Evolutionary conservation across 1,284 basidiomycete genomes (phyloP).

Genomic region (Rhodotorula sp.): DNA sequence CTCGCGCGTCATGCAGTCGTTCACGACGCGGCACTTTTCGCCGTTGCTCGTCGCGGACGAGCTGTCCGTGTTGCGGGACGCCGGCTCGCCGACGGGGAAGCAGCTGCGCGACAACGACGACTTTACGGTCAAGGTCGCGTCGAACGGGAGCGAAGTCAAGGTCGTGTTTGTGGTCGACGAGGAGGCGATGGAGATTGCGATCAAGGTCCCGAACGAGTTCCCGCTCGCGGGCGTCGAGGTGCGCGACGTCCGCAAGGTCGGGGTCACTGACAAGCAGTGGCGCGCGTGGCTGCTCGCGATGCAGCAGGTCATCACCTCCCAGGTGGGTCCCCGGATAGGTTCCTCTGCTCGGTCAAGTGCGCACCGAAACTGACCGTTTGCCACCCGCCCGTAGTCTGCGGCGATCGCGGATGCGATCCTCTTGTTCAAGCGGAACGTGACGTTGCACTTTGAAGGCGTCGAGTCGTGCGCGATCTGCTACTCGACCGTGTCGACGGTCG

Average conservation of each 20-base stretch:
- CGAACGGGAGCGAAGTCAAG: constrained; percentile 67
- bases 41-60: constrained; percentile 84
- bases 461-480: constrained; percentile 80
- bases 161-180: constrained; percentile 89
- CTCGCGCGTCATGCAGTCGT: constrained; percentile 67
- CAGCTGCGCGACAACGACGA: constrained; percentile 71
- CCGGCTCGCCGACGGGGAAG: constrained; percentile 52
- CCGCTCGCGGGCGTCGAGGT: constrained; percentile 87
- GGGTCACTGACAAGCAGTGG: constrained; percentile 88
- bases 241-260: constrained; percentile 76
- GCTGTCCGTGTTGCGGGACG: constrained; percentile 69
- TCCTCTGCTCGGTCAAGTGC: not conserved
- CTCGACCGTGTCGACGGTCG: constrained; percentile 89
- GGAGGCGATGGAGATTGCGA: constrained; percentile 83
- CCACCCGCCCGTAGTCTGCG: constrained; percentile 64
- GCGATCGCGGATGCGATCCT: constrained; percentile 86
- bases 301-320: constrained; percentile 83
- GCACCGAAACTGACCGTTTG: not conserved
- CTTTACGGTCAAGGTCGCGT: constrained; percentile 71
- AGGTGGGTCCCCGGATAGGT: constrained; percentile 57
- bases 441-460: constrained; percentile 86
- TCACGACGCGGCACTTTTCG: constrained; percentile 84
- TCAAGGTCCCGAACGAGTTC: constrained; percentile 86
- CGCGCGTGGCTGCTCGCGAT: constrained; percentile 89
- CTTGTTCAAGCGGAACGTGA: constrained; percentile 91